Evolutionary conservation across 352 stramenopile genomes (phyloP).

Genomic region (Pythium folliculosum): DNA sequence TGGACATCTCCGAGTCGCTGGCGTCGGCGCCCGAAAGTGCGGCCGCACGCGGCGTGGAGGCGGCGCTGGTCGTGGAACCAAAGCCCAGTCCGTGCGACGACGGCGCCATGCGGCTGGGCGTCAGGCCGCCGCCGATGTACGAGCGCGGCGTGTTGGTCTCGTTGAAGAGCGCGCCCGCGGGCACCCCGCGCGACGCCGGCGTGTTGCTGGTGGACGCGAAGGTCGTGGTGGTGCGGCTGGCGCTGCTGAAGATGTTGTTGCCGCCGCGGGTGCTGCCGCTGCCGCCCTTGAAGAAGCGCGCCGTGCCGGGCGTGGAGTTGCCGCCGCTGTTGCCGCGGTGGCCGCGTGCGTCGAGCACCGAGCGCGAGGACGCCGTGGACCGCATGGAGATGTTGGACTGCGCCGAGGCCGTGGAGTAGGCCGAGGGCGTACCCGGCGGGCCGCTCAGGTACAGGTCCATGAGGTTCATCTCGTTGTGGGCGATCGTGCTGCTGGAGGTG

Average conservation of each 20-base stretch:
- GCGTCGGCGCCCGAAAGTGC: conserved; percentile 2
- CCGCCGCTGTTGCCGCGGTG: conserved; percentile 7
- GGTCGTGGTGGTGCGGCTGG: conserved; percentile 11
- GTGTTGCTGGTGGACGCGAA: conserved; percentile 14
- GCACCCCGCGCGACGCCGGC: conserved; percentile 27
- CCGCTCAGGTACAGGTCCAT: conserved; percentile 79
- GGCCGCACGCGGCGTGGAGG: conserved; percentile 12
- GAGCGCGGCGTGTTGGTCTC: conserved; percentile 70
- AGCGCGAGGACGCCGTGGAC: conserved; percentile 69
- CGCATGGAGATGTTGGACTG: conserved; percentile 82
- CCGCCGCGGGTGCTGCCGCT: not conserved
- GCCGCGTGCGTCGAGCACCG: conserved; percentile 43
- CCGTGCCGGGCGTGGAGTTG: conserved; percentile 17
- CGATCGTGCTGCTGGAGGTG: conserved; percentile 77
- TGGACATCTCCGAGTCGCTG: conserved; percentile 25
- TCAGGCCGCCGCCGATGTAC: conserved; percentile 76
- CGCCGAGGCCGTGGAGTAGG: conserved; percentile 73
- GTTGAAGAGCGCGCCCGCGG: conserved; percentile 44
- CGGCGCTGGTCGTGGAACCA: conserved; percentile 2
- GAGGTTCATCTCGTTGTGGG: conserved; percentile 86
- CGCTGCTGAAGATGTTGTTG: conserved; percentile 28
- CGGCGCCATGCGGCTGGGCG: conserved; percentile 28
- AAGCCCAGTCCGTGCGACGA: conserved; percentile 2
- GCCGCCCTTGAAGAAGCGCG: conserved; percentile 31
- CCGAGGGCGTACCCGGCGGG: conserved; percentile 63